A percentile compares a stretch with the other conserved stretches of the same genome.
phyloP scores from a whole-genome alignment of 2,329 filamentous ascomycete genomes.

The Ciborinia camelliae region DNA sequence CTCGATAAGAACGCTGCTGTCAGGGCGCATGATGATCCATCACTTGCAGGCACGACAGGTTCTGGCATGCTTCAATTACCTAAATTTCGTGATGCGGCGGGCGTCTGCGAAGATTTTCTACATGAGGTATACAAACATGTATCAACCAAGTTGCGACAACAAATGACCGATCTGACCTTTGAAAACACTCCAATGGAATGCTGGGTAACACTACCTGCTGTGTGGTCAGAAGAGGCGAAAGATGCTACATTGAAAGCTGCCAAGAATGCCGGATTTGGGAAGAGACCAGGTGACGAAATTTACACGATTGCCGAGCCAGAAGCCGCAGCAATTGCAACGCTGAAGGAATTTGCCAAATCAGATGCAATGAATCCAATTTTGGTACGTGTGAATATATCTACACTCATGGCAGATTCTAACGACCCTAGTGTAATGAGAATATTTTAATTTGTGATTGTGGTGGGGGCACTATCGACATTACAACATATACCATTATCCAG shows the following conservation, averaged over 20 bases:
- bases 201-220: constrained; percentile 33
- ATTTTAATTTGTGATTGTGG: constrained; percentile 33
- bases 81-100: constrained; percentile 21
- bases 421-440: constrained; percentile 22
- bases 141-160: constrained; percentile 12
- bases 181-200: constrained; percentile 27
- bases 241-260: constrained; percentile 29
- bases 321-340: constrained; percentile 29
- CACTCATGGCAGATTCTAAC: neutral
- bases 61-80: constrained; percentile 24
- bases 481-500: constrained; percentile 28
- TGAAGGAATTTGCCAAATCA: constrained; percentile 21
- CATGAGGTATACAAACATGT: constrained; percentile 25
- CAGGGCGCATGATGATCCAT: constrained; percentile 25
- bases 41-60: constrained; percentile 18
- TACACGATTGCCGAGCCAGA: constrained; percentile 33
- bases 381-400: constrained; percentile 14
- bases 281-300: constrained; percentile 22
- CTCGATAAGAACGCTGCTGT: constrained; percentile 27
- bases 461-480: constrained; percentile 32
- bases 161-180: constrained; percentile 22
- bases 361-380: constrained; percentile 21
- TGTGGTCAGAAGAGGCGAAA: constrained; percentile 33
- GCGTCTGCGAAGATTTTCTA: constrained; percentile 30
- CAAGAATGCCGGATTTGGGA: constrained; percentile 28